phyloP scores from a whole-genome alignment of 495 filamentous ascomycete genomes.

The Penicillium steckii region DNA sequence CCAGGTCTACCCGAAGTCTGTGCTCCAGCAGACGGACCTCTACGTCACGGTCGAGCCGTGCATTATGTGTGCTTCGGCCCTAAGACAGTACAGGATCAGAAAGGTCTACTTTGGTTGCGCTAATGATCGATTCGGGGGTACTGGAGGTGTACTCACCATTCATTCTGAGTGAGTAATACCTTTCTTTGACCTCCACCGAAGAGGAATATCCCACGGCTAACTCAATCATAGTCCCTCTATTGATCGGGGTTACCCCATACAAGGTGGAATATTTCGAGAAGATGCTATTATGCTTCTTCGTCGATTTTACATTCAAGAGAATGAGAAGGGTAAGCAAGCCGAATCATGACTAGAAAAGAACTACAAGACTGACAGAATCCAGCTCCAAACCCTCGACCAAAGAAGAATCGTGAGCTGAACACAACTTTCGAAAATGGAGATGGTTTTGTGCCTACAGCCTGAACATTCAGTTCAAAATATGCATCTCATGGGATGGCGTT shows the following conservation, averaged over 20 bases:
- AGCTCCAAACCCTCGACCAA: constrained; percentile 64
- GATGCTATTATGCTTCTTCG: constrained; percentile 89
- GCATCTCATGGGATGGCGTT: not conserved
- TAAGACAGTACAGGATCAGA: constrained; percentile 78
- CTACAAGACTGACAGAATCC: constrained; percentile 5
- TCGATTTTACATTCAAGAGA: constrained; percentile 96
- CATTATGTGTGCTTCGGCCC: constrained; percentile 94
- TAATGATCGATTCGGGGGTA: constrained; percentile 96
- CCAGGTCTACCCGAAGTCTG: constrained; percentile 50
- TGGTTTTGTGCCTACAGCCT: not conserved
- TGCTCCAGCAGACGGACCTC: constrained; percentile 70
- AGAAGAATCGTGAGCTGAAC: constrained; percentile 52
- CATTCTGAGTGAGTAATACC: constrained; percentile 63
- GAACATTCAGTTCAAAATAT: too few species aligned
- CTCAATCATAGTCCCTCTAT: constrained; percentile 45
- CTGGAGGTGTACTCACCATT: constrained; percentile 83
- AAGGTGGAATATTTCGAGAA: constrained; percentile 79
- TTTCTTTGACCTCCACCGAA: not conserved
- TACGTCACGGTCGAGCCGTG: constrained; percentile 98
- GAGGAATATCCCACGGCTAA: constrained; percentile 4
- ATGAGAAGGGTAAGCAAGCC: constrained; percentile 73
- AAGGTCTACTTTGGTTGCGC: constrained; percentile 90
- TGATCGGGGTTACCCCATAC: constrained; percentile 71
- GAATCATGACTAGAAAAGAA: not conserved
- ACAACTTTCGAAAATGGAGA: constrained; percentile 29